Evolutionary conservation across 2,329 filamentous ascomycete genomes (phyloP), one percentile per base, ranked within the genome.

Genomic region (Fusarium nygamai): DNA sequence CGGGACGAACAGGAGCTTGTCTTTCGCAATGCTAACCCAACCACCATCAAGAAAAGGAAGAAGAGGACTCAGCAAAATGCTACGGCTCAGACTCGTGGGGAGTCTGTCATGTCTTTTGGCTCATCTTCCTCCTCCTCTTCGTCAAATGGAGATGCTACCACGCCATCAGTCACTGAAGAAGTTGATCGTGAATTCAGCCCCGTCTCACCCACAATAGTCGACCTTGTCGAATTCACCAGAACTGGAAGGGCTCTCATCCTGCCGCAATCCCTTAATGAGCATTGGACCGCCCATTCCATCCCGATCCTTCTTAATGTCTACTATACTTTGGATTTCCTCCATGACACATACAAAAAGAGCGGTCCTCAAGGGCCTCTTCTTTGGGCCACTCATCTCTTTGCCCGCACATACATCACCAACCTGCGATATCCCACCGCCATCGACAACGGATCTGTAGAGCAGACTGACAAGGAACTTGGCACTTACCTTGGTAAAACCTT

Each of bases 261-360:
- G 14, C 77, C 68, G 22, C 72, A 70, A 39, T 74, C 78, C 9
- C 46, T 85, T 33, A 73, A 67, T 22, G 79, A 84, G 62, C 81
- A 84, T 51, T 85, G 83, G 83, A 84, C 81, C 9, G 61, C 74
- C 6, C 81, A 84, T 43, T 84, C 83, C 0, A 75, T 85, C 7
- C 83, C 83, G 8, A 83, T 85, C 27, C 71, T 85, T 4, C 79
- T 85, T 27, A 80, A 82, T 54, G 79, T 83, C 48, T 85, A 85
- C 61, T 79, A 79, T 7, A 74, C 79, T 6, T 56, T 85, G 34
- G 75, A 78, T 11, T 84, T 85, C 41, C 73, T 85, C 4, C 76
- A 78, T 17, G 64, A 77, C 13, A 71, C 80, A 17, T 83, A 82
- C 65, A 69, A 62, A 24, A 68, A 71, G 13, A 69, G 75, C 29